These are phyloP conservation scores for Ceriops zippeliana DNA, from an alignment of 345 rosid species.

Conservation along the genomic window DNA sequence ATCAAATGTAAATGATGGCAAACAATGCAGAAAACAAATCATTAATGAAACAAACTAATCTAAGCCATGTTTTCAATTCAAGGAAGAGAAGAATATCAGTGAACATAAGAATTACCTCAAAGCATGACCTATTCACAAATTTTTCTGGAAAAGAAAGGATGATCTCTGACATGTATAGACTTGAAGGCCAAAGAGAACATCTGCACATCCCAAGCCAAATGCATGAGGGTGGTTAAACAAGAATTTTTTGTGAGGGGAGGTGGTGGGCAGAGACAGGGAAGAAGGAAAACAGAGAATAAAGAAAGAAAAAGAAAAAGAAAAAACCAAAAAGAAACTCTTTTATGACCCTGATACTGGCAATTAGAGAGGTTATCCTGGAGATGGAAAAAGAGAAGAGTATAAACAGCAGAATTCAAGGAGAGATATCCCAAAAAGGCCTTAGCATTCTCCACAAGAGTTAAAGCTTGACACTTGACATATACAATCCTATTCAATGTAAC, in stretches of 20 bases:
- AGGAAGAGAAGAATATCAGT: background rate
- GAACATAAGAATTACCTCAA: conserved; percentile 51
- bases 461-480: too few relatives aligned
- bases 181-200: conserved; percentile 85
- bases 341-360: background rate
- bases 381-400: background rate
- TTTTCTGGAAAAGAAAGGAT: conserved; percentile 64
- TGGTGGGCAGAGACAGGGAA: background rate
- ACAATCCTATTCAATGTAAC: background rate
- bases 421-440: background rate
- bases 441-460: too few relatives aligned
- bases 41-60: background rate
- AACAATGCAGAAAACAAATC: background rate
- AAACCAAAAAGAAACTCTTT: background rate
- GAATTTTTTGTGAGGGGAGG: background rate
- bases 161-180: conserved; percentile 70
- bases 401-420: background rate
- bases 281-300: background rate
- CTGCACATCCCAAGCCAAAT: conserved; percentile 33
- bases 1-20: too few relatives aligned
- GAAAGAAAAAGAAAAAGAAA: background rate
- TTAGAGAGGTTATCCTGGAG: background rate
- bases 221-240: background rate
- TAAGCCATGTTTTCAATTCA: background rate
- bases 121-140: conserved; percentile 59